Percentiles rank a stretch among this genome's conserved stretches.
Conservation (phyloP, 2,329 filamentous ascomycete genomes). For the Cercospora sp. region DNA sequence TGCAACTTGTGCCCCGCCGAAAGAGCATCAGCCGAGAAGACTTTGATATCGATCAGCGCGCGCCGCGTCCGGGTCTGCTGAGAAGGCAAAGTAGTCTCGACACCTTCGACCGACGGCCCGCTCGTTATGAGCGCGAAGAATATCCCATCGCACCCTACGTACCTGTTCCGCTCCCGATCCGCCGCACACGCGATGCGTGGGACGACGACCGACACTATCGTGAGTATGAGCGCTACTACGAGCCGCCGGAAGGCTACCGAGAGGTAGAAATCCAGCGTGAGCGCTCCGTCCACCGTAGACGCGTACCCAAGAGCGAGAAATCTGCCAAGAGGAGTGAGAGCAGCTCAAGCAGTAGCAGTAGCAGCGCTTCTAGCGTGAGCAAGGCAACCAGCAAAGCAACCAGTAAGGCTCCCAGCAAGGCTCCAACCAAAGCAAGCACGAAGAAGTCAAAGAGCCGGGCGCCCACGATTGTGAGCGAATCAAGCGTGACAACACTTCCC, state of each 20-base stretch:
- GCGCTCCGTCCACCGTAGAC: slow-evolving; percentile 42
- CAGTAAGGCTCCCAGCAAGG: slow-evolving; percentile 13
- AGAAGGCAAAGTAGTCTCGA: slow-evolving; percentile 86
- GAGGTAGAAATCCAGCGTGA: slow-evolving; percentile 52
- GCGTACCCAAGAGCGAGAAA: slow-evolving; percentile 26
- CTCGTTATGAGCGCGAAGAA: slow-evolving; percentile 59
- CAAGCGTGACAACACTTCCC: slow-evolving; percentile 19
- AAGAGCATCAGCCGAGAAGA: slow-evolving; percentile 55
- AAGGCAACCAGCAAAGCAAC: slow-evolving; percentile 11
- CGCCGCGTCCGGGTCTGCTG: slow-evolving; percentile 64
- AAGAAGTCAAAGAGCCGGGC: slow-evolving; percentile 26
- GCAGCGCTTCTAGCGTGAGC: slow-evolving; percentile 30
- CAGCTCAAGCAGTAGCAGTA: slow-evolving; percentile 24
- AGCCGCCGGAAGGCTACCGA: slow-evolving; percentile 48
- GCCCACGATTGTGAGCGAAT: slow-evolving; percentile 27
- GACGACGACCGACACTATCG: slow-evolving; percentile 55
- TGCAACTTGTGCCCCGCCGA: slow-evolving; percentile 55
- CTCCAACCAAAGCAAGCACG: slow-evolving; percentile 21
- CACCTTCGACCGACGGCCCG: slow-evolving; percentile 77
- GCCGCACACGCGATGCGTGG: slow-evolving; percentile 64
- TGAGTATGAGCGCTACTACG: slow-evolving; percentile 36
- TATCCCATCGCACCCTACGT: slow-evolving; percentile 66
- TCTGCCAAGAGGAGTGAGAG: slow-evolving; percentile 22
- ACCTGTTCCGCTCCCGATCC: slow-evolving; percentile 64
- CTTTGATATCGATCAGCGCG: slow-evolving; percentile 53